Evolutionary conservation across 257 asterid genomes (phyloP).

Genomic region (Solanum appendiculatum): DNA sequence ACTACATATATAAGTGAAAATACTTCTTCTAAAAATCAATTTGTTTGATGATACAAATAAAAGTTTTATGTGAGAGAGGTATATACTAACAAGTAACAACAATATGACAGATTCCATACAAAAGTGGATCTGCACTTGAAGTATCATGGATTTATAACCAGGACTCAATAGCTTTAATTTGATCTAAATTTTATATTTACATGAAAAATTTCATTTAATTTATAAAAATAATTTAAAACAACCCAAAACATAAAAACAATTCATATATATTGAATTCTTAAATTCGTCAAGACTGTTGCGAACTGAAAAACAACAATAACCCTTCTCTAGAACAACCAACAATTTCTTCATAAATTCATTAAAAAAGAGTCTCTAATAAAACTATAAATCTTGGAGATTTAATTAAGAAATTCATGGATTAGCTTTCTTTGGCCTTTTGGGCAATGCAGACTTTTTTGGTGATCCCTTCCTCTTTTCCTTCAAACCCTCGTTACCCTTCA

Average conservation of each 20-base stretch:
- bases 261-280: too few relatives aligned
- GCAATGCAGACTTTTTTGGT: neutral
- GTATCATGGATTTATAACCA: too few relatives aligned
- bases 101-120: neutral
- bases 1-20: neutral
- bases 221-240: too few relatives aligned
- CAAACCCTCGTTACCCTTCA: fast-evolving
- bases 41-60: neutral
- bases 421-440: neutral
- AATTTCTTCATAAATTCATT: neutral
- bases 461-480: neutral
- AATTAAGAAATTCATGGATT: neutral
- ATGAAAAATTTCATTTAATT: too few relatives aligned
- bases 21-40: neutral
- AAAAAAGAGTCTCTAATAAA: neutral
- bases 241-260: neutral
- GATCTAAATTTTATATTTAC: neutral
- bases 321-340: neutral
- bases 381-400: neutral
- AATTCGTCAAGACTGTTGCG: too few relatives aligned
- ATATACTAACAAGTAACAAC: neutral
- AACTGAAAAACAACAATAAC: neutral
- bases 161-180: neutral
- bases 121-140: neutral
- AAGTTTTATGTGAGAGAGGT: neutral